Base-by-base conservation (phyloP, 371 early-diverging fungal species). In the Capillidium rhysosporum region DNA sequence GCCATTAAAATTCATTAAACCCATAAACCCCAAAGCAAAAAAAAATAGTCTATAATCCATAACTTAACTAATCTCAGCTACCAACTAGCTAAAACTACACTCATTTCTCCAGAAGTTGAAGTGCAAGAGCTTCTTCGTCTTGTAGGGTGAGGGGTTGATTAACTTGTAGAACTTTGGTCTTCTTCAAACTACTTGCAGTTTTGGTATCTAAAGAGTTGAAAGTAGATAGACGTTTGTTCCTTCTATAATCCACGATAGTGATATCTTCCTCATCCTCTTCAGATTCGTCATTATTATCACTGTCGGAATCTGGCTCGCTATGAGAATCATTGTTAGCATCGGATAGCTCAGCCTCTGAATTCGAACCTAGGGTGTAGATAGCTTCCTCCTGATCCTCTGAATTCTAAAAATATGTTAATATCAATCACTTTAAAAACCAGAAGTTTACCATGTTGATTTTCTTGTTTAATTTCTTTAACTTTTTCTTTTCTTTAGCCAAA, bases 381-480 rank as follows among this genome's bases (percentile, higher is more conserved):
- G 16, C 24, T 20, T 45, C 29, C 58, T 57, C 23, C 55, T 53
- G 25, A 56, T 61, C 38, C 5, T 59, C 63, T 9, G 56, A 58
- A 21, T 46, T 51, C 40, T 62, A 46, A 25, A 14, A 29, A 14
- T 23, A 57, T 39, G 12, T 29, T 24, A 40, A 14, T 40, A 40
- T 34, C 34, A 34, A 12, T 12, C 34, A 34, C 12, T 7, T 34
- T 7, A 4, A 12, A 34, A 34, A 34, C 4, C 12, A 7, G 12
- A 34, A 34, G 34, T 4, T 12, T 34, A 34, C 34, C 34, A 7
- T 34, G 34, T 48, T 24, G 18, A 26, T 18, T 47, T 57, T 69
- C 70, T 64, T 75, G 70, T 61, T 69, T 20, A 77, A 60, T 57
- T 71, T 69, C 76, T 84, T 89, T 57, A 79, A 86, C 30, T 75